Conservation (phyloP, 1,284 basidiomycete species). For the Cutaneotrichosporon sp. region DNA sequence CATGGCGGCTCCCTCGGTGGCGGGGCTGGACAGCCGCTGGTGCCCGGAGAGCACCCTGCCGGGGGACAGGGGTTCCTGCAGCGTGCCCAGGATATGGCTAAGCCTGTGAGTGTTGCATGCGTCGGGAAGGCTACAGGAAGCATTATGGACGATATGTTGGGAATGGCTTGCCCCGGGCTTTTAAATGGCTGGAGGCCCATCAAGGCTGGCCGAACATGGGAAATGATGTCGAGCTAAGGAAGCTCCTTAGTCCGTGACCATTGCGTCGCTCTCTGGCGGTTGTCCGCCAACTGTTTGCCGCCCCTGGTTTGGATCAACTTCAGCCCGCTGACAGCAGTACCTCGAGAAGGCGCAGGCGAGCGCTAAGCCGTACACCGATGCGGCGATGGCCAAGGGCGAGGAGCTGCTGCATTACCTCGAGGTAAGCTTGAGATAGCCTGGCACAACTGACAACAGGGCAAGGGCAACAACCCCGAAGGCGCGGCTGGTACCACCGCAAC, state of each 20-base stretch:
- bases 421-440: slow-evolving; percentile 29
- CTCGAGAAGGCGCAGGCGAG: slow-evolving; percentile 29
- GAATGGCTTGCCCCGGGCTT: too few relatives aligned
- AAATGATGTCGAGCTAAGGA: too few relatives aligned
- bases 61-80: neutral
- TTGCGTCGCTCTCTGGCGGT: too few relatives aligned
- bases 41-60: neutral
- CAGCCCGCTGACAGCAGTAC: slow-evolving; percentile 16
- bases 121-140: neutral
- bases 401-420: slow-evolving; percentile 40
- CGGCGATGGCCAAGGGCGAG: slow-evolving; percentile 38
- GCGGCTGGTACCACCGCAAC: neutral
- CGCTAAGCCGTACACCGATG: slow-evolving; percentile 38
- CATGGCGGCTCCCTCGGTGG: neutral
- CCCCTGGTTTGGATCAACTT: neutral
- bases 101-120: neutral
- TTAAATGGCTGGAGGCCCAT: too few relatives aligned
- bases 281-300: neutral
- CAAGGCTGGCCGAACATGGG: too few relatives aligned
- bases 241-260: neutral
- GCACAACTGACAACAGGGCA: neutral
- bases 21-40: neutral
- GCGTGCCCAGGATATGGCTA: slow-evolving; percentile 1
- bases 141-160: neutral
- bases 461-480: neutral